Base-by-base conservation (phyloP, 176 grass and related monocot species). In the Tillandsia leiboldiana region DNA sequence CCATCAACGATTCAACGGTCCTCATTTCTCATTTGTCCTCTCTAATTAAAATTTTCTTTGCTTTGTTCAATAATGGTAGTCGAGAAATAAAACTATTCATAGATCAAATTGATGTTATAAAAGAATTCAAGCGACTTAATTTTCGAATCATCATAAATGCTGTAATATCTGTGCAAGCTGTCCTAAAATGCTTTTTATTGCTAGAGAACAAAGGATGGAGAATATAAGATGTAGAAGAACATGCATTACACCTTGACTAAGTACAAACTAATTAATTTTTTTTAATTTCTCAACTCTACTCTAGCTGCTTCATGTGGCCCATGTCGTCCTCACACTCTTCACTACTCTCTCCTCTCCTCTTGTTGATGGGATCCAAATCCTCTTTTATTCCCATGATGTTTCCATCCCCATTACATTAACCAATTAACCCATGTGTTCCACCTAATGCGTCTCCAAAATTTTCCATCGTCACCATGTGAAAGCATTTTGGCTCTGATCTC, bases 211-310 rank as follows among this genome's bases (percentile, higher is more conserved):
- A 79, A 84, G 66, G 72, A 7, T 42, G 73, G 83, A 73, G 84
- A 81, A 97, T 87, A 97, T 87, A 73, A 83, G 89, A 87, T 92
- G 81, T 71, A 67, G 79, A 85, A 86, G 89, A 84, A 92, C 82
- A 92, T 90, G 90, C 82, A 92, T 87, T 69, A 83, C 86, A 84
- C 73, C 82, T 85, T 81, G 74, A 78, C 18, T 78, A 58, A 78
- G 74, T 83, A 85, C 79, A 83, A 27, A 29, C 0, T 75, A 72
- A 81, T 72, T 48, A 87, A 42, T 42, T 65, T 71, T 80, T 85
- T 78, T 24, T 1, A 24, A 24, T 24, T 24, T 77, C 74, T 73
- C 22, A 82, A 73, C 81, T 83, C 73, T 68, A 74, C 71, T 29
- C 3, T 42, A 42, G 33, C 33, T 61, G n/a, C 56, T 29, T 80